Percentiles rank a stretch among this genome's conserved stretches.
These are phyloP conservation scores for Pythium guiyangense DNA, from an alignment of 352 stramenopile genomes.

Conservation along the genomic window DNA sequence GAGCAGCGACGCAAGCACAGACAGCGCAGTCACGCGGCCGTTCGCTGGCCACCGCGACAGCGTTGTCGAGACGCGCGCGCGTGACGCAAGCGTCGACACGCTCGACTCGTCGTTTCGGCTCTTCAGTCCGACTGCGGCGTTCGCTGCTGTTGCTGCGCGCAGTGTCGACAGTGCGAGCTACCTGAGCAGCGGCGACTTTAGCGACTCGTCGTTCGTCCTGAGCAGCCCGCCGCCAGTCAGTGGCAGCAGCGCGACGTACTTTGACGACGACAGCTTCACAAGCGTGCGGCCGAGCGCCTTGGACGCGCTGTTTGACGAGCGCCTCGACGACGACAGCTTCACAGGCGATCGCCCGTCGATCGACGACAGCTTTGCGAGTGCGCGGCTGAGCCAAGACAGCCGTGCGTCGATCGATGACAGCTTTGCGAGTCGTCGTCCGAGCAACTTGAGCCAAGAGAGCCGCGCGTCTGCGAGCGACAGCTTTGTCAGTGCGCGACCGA, in stretches of 20 bases:
- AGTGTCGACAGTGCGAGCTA: neutral
- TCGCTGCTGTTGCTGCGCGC: neutral
- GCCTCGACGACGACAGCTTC: slow-evolving; percentile 13
- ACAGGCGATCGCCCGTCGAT: neutral
- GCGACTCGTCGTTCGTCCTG: slow-evolving; percentile 10
- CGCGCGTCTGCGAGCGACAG: neutral
- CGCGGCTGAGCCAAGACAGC: neutral
- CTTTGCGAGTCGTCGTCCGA: slow-evolving; percentile 1
- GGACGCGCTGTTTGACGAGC: slow-evolving; percentile 2
- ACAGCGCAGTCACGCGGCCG: neutral
- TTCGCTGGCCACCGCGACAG: slow-evolving; percentile 5
- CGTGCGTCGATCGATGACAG: slow-evolving; percentile 3
- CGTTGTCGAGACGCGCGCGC: neutral
- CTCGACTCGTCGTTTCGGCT: slow-evolving; percentile 8
- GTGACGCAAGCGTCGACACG: neutral
- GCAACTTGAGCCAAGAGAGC: neutral
- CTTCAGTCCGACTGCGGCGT: slow-evolving; percentile 1
- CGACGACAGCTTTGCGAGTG: slow-evolving; percentile 8
- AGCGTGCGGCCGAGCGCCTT: neutral
- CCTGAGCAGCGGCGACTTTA: neutral
- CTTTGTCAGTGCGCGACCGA: neutral
- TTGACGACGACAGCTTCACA: slow-evolving; percentile 7
- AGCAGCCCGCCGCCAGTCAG: neutral
- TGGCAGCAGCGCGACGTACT: neutral
- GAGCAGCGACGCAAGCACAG: neutral